phyloP scores from a whole-genome alignment of 306 rosid species.

The Dicorynia guianensis region DNA sequence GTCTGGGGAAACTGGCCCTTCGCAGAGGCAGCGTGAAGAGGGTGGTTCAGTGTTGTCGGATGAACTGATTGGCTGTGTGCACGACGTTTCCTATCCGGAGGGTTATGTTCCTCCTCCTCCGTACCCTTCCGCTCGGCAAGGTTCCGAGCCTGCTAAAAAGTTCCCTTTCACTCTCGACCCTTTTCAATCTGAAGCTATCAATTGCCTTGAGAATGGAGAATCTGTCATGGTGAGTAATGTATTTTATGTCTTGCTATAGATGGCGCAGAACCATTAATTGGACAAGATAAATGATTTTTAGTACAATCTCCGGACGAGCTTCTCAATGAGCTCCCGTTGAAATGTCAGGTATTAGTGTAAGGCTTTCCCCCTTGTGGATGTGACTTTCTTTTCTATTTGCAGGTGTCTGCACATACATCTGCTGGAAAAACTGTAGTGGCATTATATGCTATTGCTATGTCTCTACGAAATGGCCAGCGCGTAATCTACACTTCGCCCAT shows the following conservation, averaged over 20 bases:
- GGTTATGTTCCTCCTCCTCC: slow-evolving; percentile 52
- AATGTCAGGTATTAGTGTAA: neutral
- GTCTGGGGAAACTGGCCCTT: slow-evolving; percentile 10
- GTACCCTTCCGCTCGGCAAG: slow-evolving; percentile 11
- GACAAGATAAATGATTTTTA: neutral
- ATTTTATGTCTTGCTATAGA: neutral
- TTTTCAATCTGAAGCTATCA: slow-evolving; percentile 80
- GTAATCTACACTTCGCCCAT: slow-evolving; percentile 96
- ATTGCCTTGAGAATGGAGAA: slow-evolving; percentile 75
- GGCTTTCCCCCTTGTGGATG: neutral
- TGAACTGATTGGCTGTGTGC: slow-evolving; percentile 57
- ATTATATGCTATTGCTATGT: slow-evolving; percentile 91
- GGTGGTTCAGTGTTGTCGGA: slow-evolving; percentile 9
- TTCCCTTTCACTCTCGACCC: slow-evolving; percentile 89
- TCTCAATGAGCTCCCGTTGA: neutral
- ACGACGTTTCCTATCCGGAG: slow-evolving; percentile 80
- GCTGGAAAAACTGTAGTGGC: slow-evolving; percentile 98
- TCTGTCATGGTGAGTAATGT: slow-evolving; percentile 74
- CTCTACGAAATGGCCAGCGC: slow-evolving; percentile 76
- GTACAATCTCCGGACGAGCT: neutral
- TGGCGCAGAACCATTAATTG: neutral
- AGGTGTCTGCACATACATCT: slow-evolving; percentile 98
- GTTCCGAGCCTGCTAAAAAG: slow-evolving; percentile 69
- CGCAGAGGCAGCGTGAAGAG: slow-evolving; percentile 33
- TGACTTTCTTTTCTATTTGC: neutral